phyloP scores from a whole-genome alignment of 805 yeast genomes.

The Candida boidinii region DNA sequence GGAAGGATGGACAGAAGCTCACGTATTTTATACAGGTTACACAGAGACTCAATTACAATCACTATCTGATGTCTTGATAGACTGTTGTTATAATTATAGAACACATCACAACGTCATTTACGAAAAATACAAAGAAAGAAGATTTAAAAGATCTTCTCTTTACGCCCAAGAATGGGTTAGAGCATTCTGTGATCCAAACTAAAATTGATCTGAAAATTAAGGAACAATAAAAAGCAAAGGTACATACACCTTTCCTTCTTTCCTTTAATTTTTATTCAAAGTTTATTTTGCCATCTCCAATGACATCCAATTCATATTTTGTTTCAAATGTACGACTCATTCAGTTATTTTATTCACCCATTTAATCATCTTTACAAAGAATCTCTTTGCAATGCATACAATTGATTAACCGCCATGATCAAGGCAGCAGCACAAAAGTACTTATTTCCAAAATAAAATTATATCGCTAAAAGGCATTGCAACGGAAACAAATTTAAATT shows the following conservation, averaged over 20 bases:
- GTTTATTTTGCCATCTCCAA: too few relatives aligned
- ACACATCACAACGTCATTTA: conserved; percentile 70
- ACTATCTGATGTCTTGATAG: conserved; percentile 63
- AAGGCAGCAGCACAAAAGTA: too few relatives aligned
- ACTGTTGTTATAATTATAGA: conserved; percentile 52
- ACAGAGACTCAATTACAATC: conserved; percentile 80
- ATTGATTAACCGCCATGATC: too few relatives aligned
- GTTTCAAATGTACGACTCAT: too few relatives aligned
- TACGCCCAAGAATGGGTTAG: conserved; percentile 72
- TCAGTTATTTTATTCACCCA: too few relatives aligned
- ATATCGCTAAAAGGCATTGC: too few relatives aligned
- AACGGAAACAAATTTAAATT: too few relatives aligned
- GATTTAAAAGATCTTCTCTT: conserved; percentile 69
- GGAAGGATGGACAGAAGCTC: conserved; percentile 79
- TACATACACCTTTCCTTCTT: conserved; percentile 93
- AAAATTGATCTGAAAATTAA: neutral
- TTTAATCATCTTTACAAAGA: too few relatives aligned
- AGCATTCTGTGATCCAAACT: too few relatives aligned
- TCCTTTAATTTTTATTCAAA: conserved; percentile 79
- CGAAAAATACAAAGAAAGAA: conserved; percentile 83
- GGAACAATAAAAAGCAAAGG: conserved; percentile 82
- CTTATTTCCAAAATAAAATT: too few relatives aligned
- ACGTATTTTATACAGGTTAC: conserved; percentile 87
- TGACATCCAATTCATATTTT: too few relatives aligned
- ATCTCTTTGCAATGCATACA: too few relatives aligned